phyloP scores from a whole-genome alignment of 225 moss, liverwort and hornwort genomes.

The Rhytidiadelphus loreus region DNA sequence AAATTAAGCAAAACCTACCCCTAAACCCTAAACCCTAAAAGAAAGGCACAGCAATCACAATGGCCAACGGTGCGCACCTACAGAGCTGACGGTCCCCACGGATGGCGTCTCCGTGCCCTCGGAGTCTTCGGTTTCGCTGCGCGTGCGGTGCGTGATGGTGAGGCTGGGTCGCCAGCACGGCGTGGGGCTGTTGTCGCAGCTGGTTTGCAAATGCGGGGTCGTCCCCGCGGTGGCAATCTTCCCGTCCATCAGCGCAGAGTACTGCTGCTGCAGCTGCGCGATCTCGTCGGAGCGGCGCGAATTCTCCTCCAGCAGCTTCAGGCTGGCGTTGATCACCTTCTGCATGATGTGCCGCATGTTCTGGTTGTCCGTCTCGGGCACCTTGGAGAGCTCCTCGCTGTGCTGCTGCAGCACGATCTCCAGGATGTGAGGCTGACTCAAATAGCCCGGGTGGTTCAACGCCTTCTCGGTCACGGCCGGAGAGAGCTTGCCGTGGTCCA shows the following conservation, averaged over 20 bases:
- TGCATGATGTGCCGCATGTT: constrained; percentile 85
- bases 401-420: constrained; percentile 86
- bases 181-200: constrained; percentile 76
- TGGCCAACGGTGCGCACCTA: constrained; percentile 42
- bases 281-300: constrained; percentile 81
- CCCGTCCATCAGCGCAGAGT: constrained; percentile 60
- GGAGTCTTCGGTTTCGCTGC: constrained; percentile 69
- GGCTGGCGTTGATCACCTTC: constrained; percentile 90
- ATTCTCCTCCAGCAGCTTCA: constrained; percentile 88
- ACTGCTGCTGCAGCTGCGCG: constrained; percentile 73
- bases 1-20: no score
- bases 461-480: constrained; percentile 67
- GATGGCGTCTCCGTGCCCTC: constrained; percentile 64
- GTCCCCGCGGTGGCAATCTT: constrained; percentile 21
- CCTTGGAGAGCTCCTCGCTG: constrained; percentile 82
- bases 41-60: not conserved
- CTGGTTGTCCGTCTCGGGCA: constrained; percentile 59
- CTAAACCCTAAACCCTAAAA: not conserved
- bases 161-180: constrained; percentile 52
- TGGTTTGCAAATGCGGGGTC: constrained; percentile 24
- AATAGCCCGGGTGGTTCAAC: constrained; percentile 59
- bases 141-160: constrained; percentile 30
- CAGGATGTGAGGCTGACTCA: constrained; percentile 88
- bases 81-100: constrained; percentile 25
- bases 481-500: constrained; percentile 76